Evolutionary conservation across 2,329 filamentous ascomycete species (phyloP), one percentile per base, ranked within the genome.

Genomic region (Elsinoe perseae): DNA sequence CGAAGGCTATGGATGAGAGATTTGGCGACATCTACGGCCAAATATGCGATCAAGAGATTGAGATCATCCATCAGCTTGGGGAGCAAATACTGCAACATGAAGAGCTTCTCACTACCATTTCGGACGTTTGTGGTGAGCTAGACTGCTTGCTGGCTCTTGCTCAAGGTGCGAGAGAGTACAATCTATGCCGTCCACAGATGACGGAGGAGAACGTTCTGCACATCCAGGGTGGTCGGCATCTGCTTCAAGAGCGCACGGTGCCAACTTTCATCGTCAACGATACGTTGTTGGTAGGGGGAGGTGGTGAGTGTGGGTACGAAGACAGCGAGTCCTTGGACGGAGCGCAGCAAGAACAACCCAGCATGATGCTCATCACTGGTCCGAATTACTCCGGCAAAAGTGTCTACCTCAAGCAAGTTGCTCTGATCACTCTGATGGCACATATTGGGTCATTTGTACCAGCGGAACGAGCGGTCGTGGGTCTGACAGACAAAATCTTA

Each of bases 361-460:
- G 80, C 61, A 85, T 89, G 72, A 68, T 96, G 10, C 74, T 96
- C 4, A 71, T 98, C 64, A 97, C 93, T 0, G 93, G 93, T 0
- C 91, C 93, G 3, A 98, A 98, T 64, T 95, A 93, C 68, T 97
- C 93, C 0, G 93, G 93, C 0, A 98, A 98, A 70, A 97, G 90
- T 63, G 82, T 97, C 0, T 97, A 95, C 69, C 78, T 97, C 66
- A 98, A 95, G 69, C 92, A 98, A 68, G 82, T 89, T 28, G 93
- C 91, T 3, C 74, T 96, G 50, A 93, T 95, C 58, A 84, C 95
- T 12, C 96, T 93, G 66, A 80, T 98, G 70, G 89, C 93, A 0
- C 93, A 98, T 66, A 81, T 95, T 54, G 93, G 93, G 53, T 92
- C 89, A 68, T 97, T 88, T 67, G 88, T 98, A 1, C 92, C 93